phyloP scores from a whole-genome alignment of 345 rosid species.

The Salix brachista region DNA sequence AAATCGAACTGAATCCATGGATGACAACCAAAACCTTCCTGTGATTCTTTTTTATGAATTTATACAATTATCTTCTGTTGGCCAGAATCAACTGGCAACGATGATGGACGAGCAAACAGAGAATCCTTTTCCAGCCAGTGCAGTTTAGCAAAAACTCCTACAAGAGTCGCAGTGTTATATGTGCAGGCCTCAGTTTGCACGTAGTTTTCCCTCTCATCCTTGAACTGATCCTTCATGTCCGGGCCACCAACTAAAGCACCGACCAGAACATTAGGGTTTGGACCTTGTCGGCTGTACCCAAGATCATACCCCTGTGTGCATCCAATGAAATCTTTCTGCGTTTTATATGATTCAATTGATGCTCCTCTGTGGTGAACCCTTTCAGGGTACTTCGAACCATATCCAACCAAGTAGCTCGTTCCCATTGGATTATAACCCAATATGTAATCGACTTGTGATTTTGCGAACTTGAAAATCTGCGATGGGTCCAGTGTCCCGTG shows the following conservation, averaged over 20 bases:
- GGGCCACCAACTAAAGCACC: slow-evolving; percentile 76
- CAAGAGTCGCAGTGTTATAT: slow-evolving; percentile 51
- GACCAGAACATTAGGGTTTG: slow-evolving; percentile 45
- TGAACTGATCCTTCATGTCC: slow-evolving; percentile 37
- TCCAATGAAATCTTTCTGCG: slow-evolving; percentile 77
- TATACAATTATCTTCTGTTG: not conserved
- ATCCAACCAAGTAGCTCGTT: slow-evolving; percentile 83
- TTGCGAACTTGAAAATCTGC: slow-evolving; percentile 53
- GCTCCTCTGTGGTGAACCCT: slow-evolving; percentile 95
- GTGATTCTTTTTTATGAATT: not conserved
- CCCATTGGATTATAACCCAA: slow-evolving; percentile 77
- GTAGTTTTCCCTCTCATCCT: slow-evolving; percentile 42
- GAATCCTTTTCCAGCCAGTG: not conserved
- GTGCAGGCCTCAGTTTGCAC: slow-evolving; percentile 62
- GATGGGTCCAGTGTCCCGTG: slow-evolving; percentile 34
- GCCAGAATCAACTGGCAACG: not conserved
- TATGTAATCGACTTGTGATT: slow-evolving; percentile 80
- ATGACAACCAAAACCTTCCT: too few relatives aligned
- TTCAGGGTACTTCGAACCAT: slow-evolving; percentile 59
- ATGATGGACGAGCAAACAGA: not conserved
- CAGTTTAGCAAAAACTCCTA: slow-evolving; percentile 58
- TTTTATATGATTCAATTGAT: slow-evolving; percentile 65
- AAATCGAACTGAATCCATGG: too few relatives aligned
- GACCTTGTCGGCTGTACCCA: slow-evolving; percentile 32
- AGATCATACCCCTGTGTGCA: slow-evolving; percentile 83